Percentiles rank a stretch among this genome's conserved stretches.
Conservation (phyloP, 148 eudicot species). For the Pouteria glomerata region DNA sequence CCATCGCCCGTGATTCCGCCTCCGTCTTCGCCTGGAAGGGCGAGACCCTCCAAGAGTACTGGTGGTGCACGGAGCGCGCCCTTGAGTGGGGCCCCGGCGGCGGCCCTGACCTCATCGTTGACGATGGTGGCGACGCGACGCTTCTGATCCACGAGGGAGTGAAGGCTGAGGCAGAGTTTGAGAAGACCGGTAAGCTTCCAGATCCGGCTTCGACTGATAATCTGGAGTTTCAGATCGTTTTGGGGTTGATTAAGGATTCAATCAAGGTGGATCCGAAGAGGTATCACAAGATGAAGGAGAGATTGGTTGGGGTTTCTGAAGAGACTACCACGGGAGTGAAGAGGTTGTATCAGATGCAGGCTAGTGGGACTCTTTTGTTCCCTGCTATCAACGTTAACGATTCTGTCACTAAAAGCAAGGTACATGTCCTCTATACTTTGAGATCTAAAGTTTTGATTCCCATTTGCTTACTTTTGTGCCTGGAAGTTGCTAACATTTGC, state of each 20-base stretch:
- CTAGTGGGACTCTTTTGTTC: conserved; percentile 61
- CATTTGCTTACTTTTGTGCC: neutral
- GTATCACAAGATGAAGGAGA: conserved; percentile 76
- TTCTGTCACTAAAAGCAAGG: conserved; percentile 96
- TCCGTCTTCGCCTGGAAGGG: conserved; percentile 94
- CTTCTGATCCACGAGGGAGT: conserved; percentile 89
- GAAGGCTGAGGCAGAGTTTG: conserved; percentile 76
- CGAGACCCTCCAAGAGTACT: conserved; percentile 85
- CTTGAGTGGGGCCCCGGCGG: conserved; percentile 81
- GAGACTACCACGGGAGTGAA: conserved; percentile 94
- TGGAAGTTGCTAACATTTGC: no score
- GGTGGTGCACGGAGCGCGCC: conserved; percentile 94
- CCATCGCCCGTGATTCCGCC: conserved; percentile 77
- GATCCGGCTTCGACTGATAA: conserved; percentile 67
- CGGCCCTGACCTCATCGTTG: conserved; percentile 86
- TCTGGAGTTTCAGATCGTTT: conserved; percentile 74
- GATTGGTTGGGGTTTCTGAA: conserved; percentile 83
- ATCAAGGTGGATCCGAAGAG: conserved; percentile 61
- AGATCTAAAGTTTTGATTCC: neutral
- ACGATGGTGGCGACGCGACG: conserved; percentile 86
- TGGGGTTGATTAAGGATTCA: conserved; percentile 57
- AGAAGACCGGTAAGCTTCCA: conserved; percentile 51
- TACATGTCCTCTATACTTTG: conserved; percentile 10
- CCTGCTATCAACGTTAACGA: conserved; percentile 87
- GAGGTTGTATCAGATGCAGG: conserved; percentile 93